Evolutionary conservation across 2,329 filamentous ascomycete genomes (phyloP).

Genomic region (Colletotrichum musae): DNA sequence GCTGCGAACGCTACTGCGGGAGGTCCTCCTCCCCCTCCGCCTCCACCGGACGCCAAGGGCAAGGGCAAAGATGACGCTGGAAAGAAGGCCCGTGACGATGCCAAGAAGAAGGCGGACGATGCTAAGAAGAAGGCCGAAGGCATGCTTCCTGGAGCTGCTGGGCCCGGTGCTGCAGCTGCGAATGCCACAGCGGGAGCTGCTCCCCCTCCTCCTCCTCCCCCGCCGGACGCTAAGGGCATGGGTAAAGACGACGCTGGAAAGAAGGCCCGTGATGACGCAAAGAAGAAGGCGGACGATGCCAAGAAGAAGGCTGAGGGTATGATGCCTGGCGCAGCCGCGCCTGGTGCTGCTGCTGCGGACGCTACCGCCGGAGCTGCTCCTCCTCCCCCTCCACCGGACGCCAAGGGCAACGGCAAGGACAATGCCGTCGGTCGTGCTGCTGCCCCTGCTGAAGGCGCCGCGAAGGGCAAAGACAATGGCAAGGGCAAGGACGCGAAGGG

Average conservation of each 20-base stretch:
- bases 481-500: neutral
- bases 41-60: neutral
- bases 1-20: conserved; percentile 8
- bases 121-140: conserved; percentile 10
- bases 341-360: neutral
- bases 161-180: neutral
- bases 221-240: conserved; percentile 3
- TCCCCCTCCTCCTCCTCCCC: neutral
- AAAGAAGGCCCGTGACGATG: conserved; percentile 7
- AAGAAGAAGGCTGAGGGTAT: conserved; percentile 7
- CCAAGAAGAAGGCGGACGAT: conserved; percentile 27
- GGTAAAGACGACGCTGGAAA: conserved; percentile 7
- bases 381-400: neutral
- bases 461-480: conserved; percentile 6
- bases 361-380: neutral
- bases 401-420: conserved; percentile 9
- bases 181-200: neutral
- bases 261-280: conserved; percentile 3
- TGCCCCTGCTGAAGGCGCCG: conserved; percentile 19
- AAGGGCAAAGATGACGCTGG: conserved; percentile 9
- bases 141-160: neutral
- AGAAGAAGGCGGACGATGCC: conserved; percentile 26
- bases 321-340: neutral
- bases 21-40: neutral
- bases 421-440: conserved; percentile 8